phyloP scores from a whole-genome alignment of 805 yeast species.

The Wickerhamiella azymoides region DNA sequence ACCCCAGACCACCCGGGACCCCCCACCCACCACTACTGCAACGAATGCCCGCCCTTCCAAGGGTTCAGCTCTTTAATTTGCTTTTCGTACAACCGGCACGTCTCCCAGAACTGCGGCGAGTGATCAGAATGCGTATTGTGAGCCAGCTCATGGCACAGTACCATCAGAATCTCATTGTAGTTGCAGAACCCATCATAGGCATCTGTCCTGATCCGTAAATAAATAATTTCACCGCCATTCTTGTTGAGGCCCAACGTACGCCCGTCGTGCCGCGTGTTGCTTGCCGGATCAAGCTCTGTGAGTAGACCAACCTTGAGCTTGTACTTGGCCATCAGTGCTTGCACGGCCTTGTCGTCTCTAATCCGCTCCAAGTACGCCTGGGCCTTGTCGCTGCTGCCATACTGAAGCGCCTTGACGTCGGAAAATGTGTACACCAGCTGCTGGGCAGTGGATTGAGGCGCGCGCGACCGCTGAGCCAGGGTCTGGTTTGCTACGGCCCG shows the following conservation, averaged over 20 bases:
- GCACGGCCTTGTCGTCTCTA: conserved; percentile 25
- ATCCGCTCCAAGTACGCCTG: conserved; percentile 21
- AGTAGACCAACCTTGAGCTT: conserved; percentile 25
- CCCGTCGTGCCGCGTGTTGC: conserved; percentile 23
- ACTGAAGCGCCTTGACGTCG: conserved; percentile 21
- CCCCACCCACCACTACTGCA: background rate
- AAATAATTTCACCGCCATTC: conserved; percentile 25
- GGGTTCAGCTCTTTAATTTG: conserved; percentile 20
- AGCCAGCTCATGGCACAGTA: conserved; percentile 29
- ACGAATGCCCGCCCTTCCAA: conserved; percentile 6
- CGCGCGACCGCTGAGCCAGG: conserved; percentile 8
- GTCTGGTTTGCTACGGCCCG: conserved; percentile 11
- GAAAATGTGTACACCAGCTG: conserved; percentile 23
- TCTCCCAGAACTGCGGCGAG: conserved; percentile 25
- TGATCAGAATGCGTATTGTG: conserved; percentile 28
- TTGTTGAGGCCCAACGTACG: conserved; percentile 25
- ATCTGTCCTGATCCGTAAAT: conserved; percentile 28
- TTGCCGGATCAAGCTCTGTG: conserved; percentile 29
- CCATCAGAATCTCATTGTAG: conserved; percentile 24
- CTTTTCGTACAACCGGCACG: conserved; percentile 24
- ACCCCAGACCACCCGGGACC: too few relatives aligned
- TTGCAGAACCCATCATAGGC: conserved; percentile 26
- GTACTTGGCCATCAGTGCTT: conserved; percentile 26
- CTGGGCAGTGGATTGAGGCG: conserved; percentile 6
- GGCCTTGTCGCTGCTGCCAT: conserved; percentile 24